Evolutionary conservation across 1,139 yeast genomes (phyloP), one percentile per base, ranked within the genome.

Genomic region (Arxiozyma slooffiae): DNA sequence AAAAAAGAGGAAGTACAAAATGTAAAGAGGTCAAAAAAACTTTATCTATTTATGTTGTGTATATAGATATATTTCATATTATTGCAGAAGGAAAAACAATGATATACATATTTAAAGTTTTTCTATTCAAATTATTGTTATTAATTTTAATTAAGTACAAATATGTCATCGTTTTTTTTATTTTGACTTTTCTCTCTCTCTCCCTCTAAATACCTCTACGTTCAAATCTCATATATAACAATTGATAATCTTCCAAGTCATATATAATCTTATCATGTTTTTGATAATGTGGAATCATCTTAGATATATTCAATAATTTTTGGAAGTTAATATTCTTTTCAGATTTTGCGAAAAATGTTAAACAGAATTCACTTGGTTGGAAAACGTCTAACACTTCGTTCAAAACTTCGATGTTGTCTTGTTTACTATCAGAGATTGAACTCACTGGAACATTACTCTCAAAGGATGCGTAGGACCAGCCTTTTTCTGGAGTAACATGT

Each of bases 381-480:
- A 90, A 85, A 44, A 85, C 77, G 14, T 68, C 62, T 57, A 89
- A 73, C 5, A 89, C 82, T 47, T 77, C 77, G 49, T 71, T 62
- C 57, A 82, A 67, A 7, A 86, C 81, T 20, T 75, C 76, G 36
- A 72, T 62, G 59, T 82, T 77, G 46, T 61, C 63, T 46, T 61
- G 63, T 36, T 53, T 46, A 22, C 53, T 47, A 22, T 46, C 22
- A 47, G 74, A 70, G 47, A 77, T 66, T 41, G 66, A 66, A 50
- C 67, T 67, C 17, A 72, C 67, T 4, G 79, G 71, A 47, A 81
- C 87, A 66, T 87, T 92, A 20, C 97, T 82, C 67, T 92, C 97
- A 69, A 90, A 92, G 17, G 96, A 86, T 16, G 97, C 97, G 69
- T 92, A 92, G 2, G 96, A 87, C 88, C 95, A 92, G 34, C 92